Conservation (phyloP, 1,284 basidiomycete genomes). For the Irpex lacteus region DNA sequence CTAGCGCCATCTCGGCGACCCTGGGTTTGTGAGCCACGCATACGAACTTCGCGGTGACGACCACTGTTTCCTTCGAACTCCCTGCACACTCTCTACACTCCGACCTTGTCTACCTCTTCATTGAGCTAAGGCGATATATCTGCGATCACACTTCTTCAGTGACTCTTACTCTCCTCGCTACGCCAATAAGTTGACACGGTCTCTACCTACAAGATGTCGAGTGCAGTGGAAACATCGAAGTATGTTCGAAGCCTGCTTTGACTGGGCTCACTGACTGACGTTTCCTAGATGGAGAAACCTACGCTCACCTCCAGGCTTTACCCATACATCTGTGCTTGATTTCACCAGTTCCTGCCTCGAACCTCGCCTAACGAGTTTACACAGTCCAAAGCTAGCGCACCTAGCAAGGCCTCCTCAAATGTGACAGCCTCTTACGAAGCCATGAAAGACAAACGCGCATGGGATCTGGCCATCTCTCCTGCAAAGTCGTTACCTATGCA, state of each 20-base stretch:
- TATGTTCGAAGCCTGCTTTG: not conserved
- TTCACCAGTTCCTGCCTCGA: slow-evolving; percentile 19
- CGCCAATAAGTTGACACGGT: not conserved
- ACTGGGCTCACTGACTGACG: slow-evolving; percentile 6
- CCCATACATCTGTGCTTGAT: slow-evolving; percentile 9
- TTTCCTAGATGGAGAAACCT: not conserved
- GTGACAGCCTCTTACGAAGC: slow-evolving; percentile 49
- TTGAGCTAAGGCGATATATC: not conserved
- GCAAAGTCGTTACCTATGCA: slow-evolving; percentile 93
- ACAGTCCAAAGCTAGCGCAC: slow-evolving; percentile 37
- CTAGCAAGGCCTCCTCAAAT: slow-evolving; percentile 36
- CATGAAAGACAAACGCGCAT: slow-evolving; percentile 80
- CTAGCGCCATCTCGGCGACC: not conserved
- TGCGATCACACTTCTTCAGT: not conserved
- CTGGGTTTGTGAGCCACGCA: too few relatives aligned
- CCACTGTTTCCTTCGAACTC: not conserved
- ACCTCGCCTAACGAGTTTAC: slow-evolving; percentile 5
- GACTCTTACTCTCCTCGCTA: not conserved
- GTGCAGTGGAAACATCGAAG: not conserved
- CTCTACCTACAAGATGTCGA: not conserved
- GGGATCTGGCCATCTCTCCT: slow-evolving; percentile 83
- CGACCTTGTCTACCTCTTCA: not conserved
- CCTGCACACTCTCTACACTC: not conserved
- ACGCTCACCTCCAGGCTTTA: slow-evolving; percentile 8
- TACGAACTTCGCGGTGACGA: not conserved